Conservation (phyloP, 192 early-diverging fungal genomes). For the Paraglomus occultum region DNA sequence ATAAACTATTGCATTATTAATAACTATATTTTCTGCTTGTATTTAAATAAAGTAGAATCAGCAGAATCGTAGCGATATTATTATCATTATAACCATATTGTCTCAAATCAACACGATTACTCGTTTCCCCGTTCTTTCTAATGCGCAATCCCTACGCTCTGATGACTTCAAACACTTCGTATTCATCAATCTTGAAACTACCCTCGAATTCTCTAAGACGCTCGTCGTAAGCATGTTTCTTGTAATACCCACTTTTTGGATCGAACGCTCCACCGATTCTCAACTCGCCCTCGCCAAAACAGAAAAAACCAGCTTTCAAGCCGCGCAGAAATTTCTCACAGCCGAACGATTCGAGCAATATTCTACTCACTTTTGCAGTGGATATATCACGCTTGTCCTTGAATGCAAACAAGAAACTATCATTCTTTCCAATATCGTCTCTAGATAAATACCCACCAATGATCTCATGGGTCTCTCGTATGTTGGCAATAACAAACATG, state of each 20-base stretch:
- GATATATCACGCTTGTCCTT: not conserved
- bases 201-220: not conserved
- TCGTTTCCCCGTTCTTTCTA: too few species aligned
- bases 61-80: too few species aligned
- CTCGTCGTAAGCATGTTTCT: slow-evolving; percentile 3
- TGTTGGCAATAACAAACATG: too few species aligned
- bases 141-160: too few species aligned
- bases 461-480: too few species aligned
- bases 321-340: not conserved
- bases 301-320: not conserved
- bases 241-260: slow-evolving; percentile 20
- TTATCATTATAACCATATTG: too few species aligned
- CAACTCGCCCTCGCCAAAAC: not conserved
- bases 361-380: slow-evolving; percentile 3
- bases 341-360: not conserved
- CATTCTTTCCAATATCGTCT: not conserved
- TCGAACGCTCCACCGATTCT: not conserved
- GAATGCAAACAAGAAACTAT: not conserved
- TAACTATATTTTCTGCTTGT: too few species aligned
- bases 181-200: slow-evolving; percentile 13
- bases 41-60: too few species aligned
- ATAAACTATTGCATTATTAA: too few species aligned
- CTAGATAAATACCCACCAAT: too few species aligned
- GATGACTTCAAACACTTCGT: slow-evolving; percentile 26
- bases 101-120: too few species aligned